Evolutionary conservation across 176 grass and related monocot species (phyloP), one percentile per base, ranked within the genome.

Genomic region (Saccharum spontaneum): DNA sequence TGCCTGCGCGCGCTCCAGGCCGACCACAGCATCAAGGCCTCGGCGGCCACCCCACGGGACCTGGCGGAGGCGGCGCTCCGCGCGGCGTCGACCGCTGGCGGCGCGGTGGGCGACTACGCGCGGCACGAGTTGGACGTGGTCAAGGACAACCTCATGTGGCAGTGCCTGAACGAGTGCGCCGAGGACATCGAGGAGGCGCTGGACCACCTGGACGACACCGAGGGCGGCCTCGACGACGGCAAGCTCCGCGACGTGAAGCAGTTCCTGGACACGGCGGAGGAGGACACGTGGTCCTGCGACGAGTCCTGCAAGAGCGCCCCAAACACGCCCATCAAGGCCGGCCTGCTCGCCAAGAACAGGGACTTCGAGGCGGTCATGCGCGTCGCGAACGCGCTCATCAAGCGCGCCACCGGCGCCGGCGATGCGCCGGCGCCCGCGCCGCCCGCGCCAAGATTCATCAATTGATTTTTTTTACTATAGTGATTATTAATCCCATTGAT

Each of bases 111-210:
- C 23, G 11, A 3, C 24, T 90, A 46, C 84, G 79, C 84, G 36
- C 83, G 45, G 7, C 0, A 6, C 3, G 44, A 90, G 84, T 10
- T 83, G 67, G 22, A 73, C 57, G 1, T 59, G 10, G 84, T 17
- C 1, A 78, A 67, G 79, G 88, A 90, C 84, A 86, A 63, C 55
- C 43, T 3, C 5, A 1, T 55, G 84, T 90, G 88, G 88, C 66
- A 59, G 79, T 90, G 88, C 84, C 84, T 90, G 10, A 49, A 86
- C 79, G 88, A 90, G 37, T 90, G 88, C 88, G 67, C 88, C 3
- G 7, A 86, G 44, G 84, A 86, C 84, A 79, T 83, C 79, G 88
- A 90, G 84, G 88, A 90, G 44, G 88, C 88, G 67, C 66, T 90
- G 7, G 55, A 67, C 10, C 73, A 90, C 84, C 84, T 90, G 1